These are phyloP conservation scores for Mortierella hygrophila DNA, from an alignment of 192 early-diverging fungal species.

Conservation along the genomic window DNA sequence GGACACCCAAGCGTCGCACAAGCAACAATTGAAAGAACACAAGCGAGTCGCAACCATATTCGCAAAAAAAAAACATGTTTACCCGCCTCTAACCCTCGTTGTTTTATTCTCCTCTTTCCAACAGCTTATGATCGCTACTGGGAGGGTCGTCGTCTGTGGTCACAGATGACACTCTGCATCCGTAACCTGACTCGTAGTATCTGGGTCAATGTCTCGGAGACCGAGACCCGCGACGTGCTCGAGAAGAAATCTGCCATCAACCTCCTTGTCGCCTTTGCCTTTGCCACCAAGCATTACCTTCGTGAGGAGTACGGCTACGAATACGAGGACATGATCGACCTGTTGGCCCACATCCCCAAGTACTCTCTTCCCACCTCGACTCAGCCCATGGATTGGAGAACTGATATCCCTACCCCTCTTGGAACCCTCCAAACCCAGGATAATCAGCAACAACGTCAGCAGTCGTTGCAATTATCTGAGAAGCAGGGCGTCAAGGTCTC, in stretches of 20 bases:
- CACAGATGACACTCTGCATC: slow-evolving; percentile 72
- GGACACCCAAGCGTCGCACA: background rate
- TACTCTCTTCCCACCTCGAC: slow-evolving; percentile 61
- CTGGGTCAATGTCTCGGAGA: slow-evolving; percentile 77
- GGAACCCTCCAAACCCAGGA: slow-evolving; percentile 9
- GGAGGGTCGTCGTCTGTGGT: slow-evolving; percentile 91
- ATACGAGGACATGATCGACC: slow-evolving; percentile 77
- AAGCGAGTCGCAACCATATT: background rate
- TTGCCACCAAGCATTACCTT: slow-evolving; percentile 87
- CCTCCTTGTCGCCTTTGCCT: slow-evolving; percentile 82
- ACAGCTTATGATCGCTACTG: slow-evolving; percentile 84
- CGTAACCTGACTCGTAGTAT: slow-evolving; percentile 84
- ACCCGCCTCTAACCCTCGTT: background rate
- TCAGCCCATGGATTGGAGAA: slow-evolving; percentile 46
- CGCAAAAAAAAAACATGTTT: background rate
- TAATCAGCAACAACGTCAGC: background rate
- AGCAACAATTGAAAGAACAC: background rate
- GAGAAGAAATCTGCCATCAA: slow-evolving; percentile 81
- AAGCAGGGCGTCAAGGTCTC: slow-evolving; percentile 12
- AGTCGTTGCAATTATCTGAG: background rate
- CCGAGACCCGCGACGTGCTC: slow-evolving; percentile 63
- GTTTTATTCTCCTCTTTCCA: background rate
- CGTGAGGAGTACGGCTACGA: slow-evolving; percentile 78
- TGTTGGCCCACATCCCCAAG: slow-evolving; percentile 73
- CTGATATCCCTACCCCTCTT: slow-evolving; percentile 27